Evolutionary conservation across 2,329 filamentous ascomycete species (phyloP).

Genomic region (Ceratocystis lukuohia): DNA sequence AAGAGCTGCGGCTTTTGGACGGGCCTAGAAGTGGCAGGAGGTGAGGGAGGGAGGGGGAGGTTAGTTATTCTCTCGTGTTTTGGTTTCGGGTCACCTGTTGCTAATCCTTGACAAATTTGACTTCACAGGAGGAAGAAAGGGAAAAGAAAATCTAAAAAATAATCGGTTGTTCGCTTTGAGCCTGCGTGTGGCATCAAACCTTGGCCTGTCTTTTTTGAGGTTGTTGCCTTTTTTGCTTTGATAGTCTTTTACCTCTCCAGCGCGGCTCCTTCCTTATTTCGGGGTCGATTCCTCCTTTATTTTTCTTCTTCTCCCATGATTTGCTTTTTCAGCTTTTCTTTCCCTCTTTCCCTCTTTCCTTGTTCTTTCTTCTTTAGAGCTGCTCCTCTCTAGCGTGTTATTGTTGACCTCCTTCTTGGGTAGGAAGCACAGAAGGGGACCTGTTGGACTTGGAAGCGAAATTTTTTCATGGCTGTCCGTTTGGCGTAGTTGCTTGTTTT

Average conservation of each 20-base stretch:
- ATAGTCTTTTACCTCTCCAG: too few relatives aligned
- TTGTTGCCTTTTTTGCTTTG: background rate
- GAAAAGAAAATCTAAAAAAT: too few relatives aligned
- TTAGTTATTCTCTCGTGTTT: background rate
- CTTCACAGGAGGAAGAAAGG: background rate
- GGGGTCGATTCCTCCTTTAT: background rate
- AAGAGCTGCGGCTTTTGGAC: too few relatives aligned
- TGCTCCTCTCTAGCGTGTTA: too few relatives aligned
- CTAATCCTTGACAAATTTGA: background rate
- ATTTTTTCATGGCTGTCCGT: background rate
- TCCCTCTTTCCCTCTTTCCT: background rate
- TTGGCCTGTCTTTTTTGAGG: background rate
- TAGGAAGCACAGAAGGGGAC: background rate
- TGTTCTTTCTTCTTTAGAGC: background rate
- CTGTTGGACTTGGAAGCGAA: background rate
- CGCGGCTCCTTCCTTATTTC: background rate
- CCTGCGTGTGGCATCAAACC: background rate
- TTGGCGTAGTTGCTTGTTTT: background rate
- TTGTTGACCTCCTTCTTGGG: background rate
- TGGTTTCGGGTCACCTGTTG: background rate
- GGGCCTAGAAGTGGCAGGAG: too few relatives aligned
- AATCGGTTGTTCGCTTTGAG: background rate
- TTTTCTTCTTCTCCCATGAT: too few relatives aligned
- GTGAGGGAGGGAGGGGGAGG: background rate
- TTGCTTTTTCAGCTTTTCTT: background rate